Percentiles rank a stretch among this genome's conserved stretches.
phyloP scores from a whole-genome alignment of 2,329 filamentous ascomycete genomes.

The Clarireedia hainanense region DNA sequence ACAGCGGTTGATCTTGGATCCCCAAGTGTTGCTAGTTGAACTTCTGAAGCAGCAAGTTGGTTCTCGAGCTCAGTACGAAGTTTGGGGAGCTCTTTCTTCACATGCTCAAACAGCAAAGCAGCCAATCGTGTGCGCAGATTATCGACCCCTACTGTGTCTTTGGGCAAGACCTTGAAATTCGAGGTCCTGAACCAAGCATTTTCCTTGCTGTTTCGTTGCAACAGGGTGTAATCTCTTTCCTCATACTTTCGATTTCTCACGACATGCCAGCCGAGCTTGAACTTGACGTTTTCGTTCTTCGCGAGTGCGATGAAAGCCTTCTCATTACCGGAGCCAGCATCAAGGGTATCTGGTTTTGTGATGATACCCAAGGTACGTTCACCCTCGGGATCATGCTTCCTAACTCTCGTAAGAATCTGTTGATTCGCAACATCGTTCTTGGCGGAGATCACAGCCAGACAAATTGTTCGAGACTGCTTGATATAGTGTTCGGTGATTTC shows the following conservation, averaged over 20 bases:
- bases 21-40: conserved; percentile 12
- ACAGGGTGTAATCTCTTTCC: conserved; percentile 26
- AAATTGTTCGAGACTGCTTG: conserved; percentile 35
- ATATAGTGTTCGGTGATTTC: conserved; percentile 34
- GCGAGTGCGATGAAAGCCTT: conserved; percentile 30
- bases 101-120: conserved; percentile 26
- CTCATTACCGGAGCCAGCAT: conserved; percentile 31
- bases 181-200: conserved; percentile 20
- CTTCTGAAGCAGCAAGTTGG: background rate
- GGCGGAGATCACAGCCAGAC: conserved; percentile 39
- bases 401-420: conserved; percentile 32
- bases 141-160: conserved; percentile 23
- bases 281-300: conserved; percentile 33
- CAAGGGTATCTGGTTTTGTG: conserved; percentile 38
- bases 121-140: conserved; percentile 21
- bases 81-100: conserved; percentile 27
- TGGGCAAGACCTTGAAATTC: conserved; percentile 23
- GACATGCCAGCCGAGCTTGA: conserved; percentile 42
- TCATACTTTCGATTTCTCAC: conserved; percentile 38
- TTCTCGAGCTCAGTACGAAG: conserved; percentile 19
- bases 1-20: conserved; percentile 10
- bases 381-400: conserved; percentile 29
- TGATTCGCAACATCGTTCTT: conserved; percentile 37
- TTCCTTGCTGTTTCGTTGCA: conserved; percentile 19
- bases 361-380: conserved; percentile 37